phyloP scores from a whole-genome alignment of 2,329 filamentous ascomycete species.

The Neoscytalidium dimidiatum region DNA sequence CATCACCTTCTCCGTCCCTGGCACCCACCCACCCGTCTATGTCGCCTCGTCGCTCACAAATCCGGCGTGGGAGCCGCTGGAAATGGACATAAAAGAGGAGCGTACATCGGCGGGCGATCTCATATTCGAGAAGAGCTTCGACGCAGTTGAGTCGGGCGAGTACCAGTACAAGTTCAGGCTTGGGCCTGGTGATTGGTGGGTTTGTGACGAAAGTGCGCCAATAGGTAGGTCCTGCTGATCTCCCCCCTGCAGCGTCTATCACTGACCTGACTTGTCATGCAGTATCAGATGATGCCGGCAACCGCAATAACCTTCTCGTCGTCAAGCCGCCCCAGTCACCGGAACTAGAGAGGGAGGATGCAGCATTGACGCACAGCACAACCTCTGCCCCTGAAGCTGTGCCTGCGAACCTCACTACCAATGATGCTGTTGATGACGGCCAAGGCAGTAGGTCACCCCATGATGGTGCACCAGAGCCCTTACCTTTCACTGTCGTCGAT shows the following conservation, averaged over 20 bases:
- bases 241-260: not conserved
- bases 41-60: conserved; percentile 69
- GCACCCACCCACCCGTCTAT: conserved; percentile 67
- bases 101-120: conserved; percentile 55
- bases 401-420: not conserved
- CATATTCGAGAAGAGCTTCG: conserved; percentile 60
- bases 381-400: conserved; percentile 7
- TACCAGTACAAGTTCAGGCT: conserved; percentile 77
- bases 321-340: conserved; percentile 27
- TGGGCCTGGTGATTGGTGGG: conserved; percentile 69
- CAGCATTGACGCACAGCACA: not conserved
- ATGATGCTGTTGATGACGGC: not conserved
- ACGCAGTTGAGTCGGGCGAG: conserved; percentile 57
- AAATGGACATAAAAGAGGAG: conserved; percentile 59
- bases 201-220: conserved; percentile 63
- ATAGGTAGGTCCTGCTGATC: conserved; percentile 53
- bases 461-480: conserved; percentile 21
- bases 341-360: not conserved
- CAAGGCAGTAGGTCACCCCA: conserved; percentile 9
- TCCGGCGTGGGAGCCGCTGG: conserved; percentile 66
- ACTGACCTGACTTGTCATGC: conserved; percentile 28
- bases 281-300: conserved; percentile 56
- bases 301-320: conserved; percentile 55
- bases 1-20: conserved; percentile 63
- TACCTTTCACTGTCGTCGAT: conserved; percentile 29